Evolutionary conservation across 176 grass and related monocot species (phyloP).

Genomic region (Stipa capillata): DNA sequence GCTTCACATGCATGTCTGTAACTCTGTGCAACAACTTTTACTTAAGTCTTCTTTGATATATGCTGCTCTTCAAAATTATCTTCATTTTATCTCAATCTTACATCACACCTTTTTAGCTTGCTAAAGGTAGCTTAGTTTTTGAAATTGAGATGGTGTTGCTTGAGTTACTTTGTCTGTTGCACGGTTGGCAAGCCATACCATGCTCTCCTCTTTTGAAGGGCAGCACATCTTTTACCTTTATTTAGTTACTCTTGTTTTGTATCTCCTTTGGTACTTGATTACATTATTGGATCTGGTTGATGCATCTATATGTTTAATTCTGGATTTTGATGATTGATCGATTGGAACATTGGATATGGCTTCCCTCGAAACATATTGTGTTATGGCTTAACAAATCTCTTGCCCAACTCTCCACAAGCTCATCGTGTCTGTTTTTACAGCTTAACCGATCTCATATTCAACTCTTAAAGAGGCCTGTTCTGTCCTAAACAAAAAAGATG

Average conservation of each 20-base stretch:
- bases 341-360: background rate
- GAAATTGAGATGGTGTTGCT: background rate
- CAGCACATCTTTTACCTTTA: background rate
- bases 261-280: background rate
- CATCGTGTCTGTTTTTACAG: background rate
- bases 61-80: background rate
- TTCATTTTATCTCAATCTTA: background rate
- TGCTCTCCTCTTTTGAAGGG: background rate
- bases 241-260: background rate
- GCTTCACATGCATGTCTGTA: background rate
- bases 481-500: background rate
- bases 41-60: background rate
- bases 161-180: conserved; percentile 6
- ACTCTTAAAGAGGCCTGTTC: background rate
- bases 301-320: background rate
- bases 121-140: background rate
- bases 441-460: background rate
- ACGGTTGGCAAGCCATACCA: background rate
- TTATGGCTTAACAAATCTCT: background rate
- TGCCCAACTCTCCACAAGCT: background rate
- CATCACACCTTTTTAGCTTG: background rate
- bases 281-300: background rate
- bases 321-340: conserved; percentile 2
- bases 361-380: background rate
- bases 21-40: background rate